Base-by-base conservation (phyloP, 163 green algal genomes). In the Coccomyxa subellipsoidea region DNA sequence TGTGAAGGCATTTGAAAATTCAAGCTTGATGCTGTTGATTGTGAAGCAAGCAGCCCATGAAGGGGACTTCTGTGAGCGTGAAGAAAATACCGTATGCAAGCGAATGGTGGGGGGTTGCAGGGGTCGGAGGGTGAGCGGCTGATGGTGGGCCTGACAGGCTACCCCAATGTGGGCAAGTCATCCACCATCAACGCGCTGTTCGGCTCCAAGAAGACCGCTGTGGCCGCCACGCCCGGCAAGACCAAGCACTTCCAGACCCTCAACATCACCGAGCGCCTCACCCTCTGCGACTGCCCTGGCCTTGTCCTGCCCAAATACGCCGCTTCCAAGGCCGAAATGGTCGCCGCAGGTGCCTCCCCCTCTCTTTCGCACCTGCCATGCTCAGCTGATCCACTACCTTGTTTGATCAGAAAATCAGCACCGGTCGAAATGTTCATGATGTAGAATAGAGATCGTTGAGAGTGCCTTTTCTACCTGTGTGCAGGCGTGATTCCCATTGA, bases 241-340 rank as follows among this genome's bases (percentile, higher is more conserved):
- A 99, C 97, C 35, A 99, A 99, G 90, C 97, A 99, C 89, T 99
- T 98, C 84, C 96, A 99, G 90, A 98, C 95, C 31, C 90, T 98
- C 0, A 92, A 93, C 70, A 87, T 98, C 23, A 90, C 84, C 7
- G 80, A 85, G 4, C 80, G 81, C 12, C 80, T 97, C 35, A 92
- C 88, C 72, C 90, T 99, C 34, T 98, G 93, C 82, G 97, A 99
- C 79, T 98, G 97, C 92, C 96, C 96, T 21, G 96, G 97, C 36
- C 87, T 99, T 38, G 97, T 99, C 71, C 93, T 99, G 81, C 96
- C 97, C 34, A 92, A 89, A 54, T 98, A 97, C 87, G 94, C 96
- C 0, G 81, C 90, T 7, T 95, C 89, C 83, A 96, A 95, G 83
- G 93, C 95, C 25, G 96, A 99, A 34, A 98, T 99, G 95, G 97